phyloP scores from a whole-genome alignment of 495 filamentous ascomycete species.

The Filosporella fistucella region DNA sequence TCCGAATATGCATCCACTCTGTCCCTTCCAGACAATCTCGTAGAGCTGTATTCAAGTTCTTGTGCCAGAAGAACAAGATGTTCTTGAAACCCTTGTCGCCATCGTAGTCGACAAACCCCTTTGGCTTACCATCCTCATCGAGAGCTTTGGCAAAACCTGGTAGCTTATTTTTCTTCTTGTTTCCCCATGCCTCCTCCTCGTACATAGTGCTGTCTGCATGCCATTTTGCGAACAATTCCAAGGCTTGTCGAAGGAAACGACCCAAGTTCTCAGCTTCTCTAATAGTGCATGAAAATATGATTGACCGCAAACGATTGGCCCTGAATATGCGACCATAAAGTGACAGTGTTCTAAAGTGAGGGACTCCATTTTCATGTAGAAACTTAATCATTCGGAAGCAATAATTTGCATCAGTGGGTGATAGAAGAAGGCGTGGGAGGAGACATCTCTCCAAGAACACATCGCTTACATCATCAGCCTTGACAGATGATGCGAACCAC shows the following conservation, averaged over 20 bases:
- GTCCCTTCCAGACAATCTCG: conserved; percentile 70
- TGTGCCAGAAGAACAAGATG: conserved; percentile 87
- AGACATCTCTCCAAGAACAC: conserved; percentile 86
- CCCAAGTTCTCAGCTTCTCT: conserved; percentile 89
- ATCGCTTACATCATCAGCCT: conserved; percentile 64
- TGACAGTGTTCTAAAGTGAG: conserved; percentile 82
- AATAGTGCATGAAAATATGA: conserved; percentile 84
- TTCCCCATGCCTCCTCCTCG: conserved; percentile 68
- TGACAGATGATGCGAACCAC: conserved; percentile 67
- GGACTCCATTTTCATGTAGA: conserved; percentile 74
- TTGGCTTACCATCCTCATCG: conserved; percentile 60
- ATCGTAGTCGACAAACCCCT: conserved; percentile 71
- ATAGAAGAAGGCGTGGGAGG: conserved; percentile 77
- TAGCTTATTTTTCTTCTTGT: conserved; percentile 22
- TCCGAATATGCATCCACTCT: conserved; percentile 98
- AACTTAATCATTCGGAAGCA: conserved; percentile 79
- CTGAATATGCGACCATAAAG: conserved; percentile 81
- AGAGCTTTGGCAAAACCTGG: conserved; percentile 56
- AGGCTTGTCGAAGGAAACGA: conserved; percentile 75
- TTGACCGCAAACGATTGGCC: conserved; percentile 67
- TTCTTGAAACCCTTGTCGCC: conserved; percentile 62
- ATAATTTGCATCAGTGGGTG: conserved; percentile 81
- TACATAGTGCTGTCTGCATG: conserved; percentile 72
- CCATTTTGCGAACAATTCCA: conserved; percentile 77
- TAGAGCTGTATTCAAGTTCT: conserved; percentile 66